These are phyloP conservation scores for Groenewaldozyma salmanticensis DNA, from an alignment of 805 yeast genomes.

Conservation along the genomic window DNA sequence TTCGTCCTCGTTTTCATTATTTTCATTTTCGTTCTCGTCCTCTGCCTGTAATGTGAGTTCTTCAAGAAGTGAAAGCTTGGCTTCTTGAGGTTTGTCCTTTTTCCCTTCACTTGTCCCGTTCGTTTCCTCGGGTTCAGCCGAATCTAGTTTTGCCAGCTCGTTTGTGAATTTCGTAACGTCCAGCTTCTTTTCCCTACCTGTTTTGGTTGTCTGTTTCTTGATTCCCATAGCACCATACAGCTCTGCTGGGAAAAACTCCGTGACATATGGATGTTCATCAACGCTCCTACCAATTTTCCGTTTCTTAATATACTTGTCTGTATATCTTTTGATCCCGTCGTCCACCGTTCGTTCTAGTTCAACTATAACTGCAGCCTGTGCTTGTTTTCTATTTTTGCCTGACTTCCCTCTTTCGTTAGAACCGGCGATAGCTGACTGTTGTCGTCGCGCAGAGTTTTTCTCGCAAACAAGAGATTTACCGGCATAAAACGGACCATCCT, in stretches of 20 bases:
- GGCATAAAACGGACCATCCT: constrained; percentile 21
- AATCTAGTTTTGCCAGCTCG: constrained; percentile 31
- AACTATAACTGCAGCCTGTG: constrained; percentile 13
- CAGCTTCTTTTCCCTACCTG: constrained; percentile 19
- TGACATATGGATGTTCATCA: constrained; percentile 64
- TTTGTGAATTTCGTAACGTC: constrained; percentile 30
- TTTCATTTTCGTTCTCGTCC: constrained; percentile 10
- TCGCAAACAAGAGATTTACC: not conserved
- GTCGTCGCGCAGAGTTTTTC: too few relatives aligned
- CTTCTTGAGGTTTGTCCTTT: not conserved
- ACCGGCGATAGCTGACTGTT: too few relatives aligned
- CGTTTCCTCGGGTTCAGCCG: constrained; percentile 11
- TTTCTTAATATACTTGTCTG: constrained; percentile 68
- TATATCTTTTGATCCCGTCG: constrained; percentile 73
- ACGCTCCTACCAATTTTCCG: constrained; percentile 62
- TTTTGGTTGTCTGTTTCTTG: constrained; percentile 33
- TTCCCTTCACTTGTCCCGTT: constrained; percentile 1
- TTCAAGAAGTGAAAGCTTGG: too few relatives aligned
- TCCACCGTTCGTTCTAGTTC: constrained; percentile 18
- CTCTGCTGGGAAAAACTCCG: constrained; percentile 69
- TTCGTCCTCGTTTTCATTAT: constrained; percentile 27
- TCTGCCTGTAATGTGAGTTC: constrained; percentile 7
- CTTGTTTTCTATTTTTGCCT: constrained; percentile 6
- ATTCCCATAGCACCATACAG: constrained; percentile 63
- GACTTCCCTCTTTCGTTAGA: constrained; percentile 8